These are phyloP conservation scores for Incumbomyces lentus DNA, from an alignment of 2,329 filamentous ascomycete species.

Conservation along the genomic window DNA sequence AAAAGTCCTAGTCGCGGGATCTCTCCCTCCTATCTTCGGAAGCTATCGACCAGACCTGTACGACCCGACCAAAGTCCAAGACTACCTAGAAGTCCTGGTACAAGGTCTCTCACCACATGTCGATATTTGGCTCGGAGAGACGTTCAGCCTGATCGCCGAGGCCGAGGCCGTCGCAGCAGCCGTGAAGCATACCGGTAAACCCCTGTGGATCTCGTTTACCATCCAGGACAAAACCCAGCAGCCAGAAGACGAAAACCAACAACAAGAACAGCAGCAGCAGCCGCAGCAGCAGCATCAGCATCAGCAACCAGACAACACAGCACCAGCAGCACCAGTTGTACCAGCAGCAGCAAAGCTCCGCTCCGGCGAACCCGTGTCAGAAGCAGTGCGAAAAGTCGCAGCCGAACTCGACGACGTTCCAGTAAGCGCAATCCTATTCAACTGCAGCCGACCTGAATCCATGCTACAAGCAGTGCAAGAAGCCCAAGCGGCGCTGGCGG, in stretches of 20 bases:
- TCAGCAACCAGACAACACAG: too few species aligned
- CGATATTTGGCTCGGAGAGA: background rate
- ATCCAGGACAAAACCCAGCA: background rate
- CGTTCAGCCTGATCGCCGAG: background rate
- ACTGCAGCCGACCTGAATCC: background rate
- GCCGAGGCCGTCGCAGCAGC: background rate
- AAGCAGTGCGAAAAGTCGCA: too few species aligned
- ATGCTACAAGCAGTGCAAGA: background rate
- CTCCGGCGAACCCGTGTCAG: too few species aligned
- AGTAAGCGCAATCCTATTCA: background rate
- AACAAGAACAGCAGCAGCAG: too few species aligned
- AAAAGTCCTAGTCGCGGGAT: background rate
- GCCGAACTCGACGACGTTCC: background rate
- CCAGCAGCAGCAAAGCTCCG: too few species aligned
- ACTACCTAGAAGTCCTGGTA: background rate
- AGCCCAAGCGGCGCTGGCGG: background rate
- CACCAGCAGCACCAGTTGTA: too few species aligned
- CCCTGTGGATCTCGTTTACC: background rate
- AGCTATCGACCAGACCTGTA: background rate
- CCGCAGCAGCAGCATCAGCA: too few species aligned
- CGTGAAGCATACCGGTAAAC: background rate
- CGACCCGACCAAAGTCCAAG: background rate
- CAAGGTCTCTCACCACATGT: background rate
- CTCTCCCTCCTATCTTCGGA: background rate
- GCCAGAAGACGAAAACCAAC: background rate